Evolutionary conservation across 2,329 filamentous ascomycete genomes (phyloP).

Genomic region (Fusarium sp.): DNA sequence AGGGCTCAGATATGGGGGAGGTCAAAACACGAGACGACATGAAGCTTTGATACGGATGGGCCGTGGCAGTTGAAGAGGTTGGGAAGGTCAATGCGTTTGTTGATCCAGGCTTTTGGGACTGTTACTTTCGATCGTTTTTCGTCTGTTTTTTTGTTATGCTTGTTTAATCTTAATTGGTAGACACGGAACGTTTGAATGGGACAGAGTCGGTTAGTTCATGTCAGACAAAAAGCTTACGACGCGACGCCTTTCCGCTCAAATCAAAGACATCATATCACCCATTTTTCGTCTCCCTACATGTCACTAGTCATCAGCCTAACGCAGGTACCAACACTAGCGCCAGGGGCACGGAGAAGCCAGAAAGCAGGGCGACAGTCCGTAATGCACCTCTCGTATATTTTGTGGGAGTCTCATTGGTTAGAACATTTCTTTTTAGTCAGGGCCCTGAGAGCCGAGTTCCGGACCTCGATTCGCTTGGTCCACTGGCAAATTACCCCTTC

Average conservation of each 20-base stretch:
- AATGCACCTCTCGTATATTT: slow-evolving; percentile 3
- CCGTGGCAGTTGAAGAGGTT: neutral
- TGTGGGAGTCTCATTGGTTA: neutral
- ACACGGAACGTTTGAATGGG: neutral
- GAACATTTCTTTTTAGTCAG: neutral
- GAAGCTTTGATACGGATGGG: slow-evolving; percentile 1
- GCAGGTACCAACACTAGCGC: slow-evolving; percentile 3
- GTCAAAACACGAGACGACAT: neutral
- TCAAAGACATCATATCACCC: neutral
- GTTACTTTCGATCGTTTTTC: neutral
- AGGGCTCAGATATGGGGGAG: neutral
- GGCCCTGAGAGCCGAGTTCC: slow-evolving; percentile 14
- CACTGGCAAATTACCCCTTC: slow-evolving; percentile 21
- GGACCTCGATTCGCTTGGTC: neutral
- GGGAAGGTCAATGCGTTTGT: neutral
- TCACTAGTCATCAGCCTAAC: slow-evolving; percentile 2
- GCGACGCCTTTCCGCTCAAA: slow-evolving; percentile 1
- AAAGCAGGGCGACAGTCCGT: neutral
- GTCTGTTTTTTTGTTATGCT: neutral
- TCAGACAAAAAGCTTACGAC: neutral
- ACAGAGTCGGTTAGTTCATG: neutral
- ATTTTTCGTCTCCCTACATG: neutral
- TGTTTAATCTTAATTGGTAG: neutral
- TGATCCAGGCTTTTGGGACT: neutral
- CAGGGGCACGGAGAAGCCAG: neutral